Evolutionary conservation across 768 basidiomycete genomes (phyloP), one percentile per base, ranked within the genome.

Genomic region (Tremella yokohamensis): DNA sequence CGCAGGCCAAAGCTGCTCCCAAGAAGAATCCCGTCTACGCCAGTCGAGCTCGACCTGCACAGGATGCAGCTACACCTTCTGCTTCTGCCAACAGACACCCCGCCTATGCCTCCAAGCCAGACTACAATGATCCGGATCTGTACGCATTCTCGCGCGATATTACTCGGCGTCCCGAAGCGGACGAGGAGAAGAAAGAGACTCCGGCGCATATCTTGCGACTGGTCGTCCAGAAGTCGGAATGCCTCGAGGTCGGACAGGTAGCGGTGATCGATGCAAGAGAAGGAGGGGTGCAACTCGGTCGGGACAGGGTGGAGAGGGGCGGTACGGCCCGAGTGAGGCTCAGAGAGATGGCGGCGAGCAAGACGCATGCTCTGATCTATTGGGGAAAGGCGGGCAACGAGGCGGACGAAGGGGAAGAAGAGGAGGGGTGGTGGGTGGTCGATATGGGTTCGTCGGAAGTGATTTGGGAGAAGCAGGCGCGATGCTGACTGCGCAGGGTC

Each of bases 311-410:
- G n/a, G 62, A 64, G 47, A 63, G 56, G 18, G 62, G 62, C 16
- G 62, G 56, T 12, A 50, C 39, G 15, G 60, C 69, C 0, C 62
- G 72, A 39, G 22, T 76, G 15, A 37, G 73, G 47, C 34, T 73
- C 40, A 64, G 63, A 37, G 71, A 73, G 61, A 71, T 73, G 73
- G 65, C 60, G 26, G 69, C 70, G 15, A 72, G 70, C 54, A 76
- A 76, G 56, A 63, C 67, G 13, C 74, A 76, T 52, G 70, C 72
- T 20, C 61, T 67, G 15, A 47, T 74, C 8, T 70, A 66, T 49
- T 72, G 72, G 69, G 64, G 64, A 19, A 40, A 42, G 45, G 53
- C 53, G 6, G 59, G 56, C n/a, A 44, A 42, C 42, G 58, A 60
- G 48, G 49, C 40, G 15, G 60, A 49, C 8, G 47, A 20, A 16